Evolutionary conservation across 345 rosid species (phyloP).

Genomic region (Heritiera fomes): DNA sequence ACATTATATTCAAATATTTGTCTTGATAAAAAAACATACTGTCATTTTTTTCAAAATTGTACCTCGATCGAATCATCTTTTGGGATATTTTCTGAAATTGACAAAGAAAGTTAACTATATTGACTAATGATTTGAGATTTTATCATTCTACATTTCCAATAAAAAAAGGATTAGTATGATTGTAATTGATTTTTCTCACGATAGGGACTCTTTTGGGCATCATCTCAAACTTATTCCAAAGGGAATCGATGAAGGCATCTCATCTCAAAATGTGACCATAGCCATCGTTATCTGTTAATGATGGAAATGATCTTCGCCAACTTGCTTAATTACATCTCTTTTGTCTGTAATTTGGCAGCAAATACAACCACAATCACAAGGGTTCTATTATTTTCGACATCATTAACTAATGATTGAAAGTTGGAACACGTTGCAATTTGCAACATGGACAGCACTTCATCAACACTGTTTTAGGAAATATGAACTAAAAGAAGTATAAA

Average conservation of each 20-base stretch:
- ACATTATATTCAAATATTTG: neutral
- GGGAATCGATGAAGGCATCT: neutral
- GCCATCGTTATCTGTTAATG: neutral
- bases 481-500: no score
- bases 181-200: neutral
- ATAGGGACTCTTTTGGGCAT: neutral
- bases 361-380: neutral
- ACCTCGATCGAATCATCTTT: neutral
- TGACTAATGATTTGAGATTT: neutral
- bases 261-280: neutral
- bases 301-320: neutral
- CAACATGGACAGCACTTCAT: no score
- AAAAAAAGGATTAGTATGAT: neutral
- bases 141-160: neutral
- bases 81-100: neutral
- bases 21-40: neutral
- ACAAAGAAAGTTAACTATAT: neutral
- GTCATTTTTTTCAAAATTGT: neutral
- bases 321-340: neutral
- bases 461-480: no score
- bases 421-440: no score
- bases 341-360: conserved; percentile 15
- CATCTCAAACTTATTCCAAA: neutral
- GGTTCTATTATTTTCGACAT: conserved; percentile 1
- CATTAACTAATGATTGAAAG: neutral